A percentile compares a stretch with the other conserved stretches of the same genome.
phyloP scores from a whole-genome alignment of 1,284 basidiomycete genomes.

The Irpex rosettiformis region DNA sequence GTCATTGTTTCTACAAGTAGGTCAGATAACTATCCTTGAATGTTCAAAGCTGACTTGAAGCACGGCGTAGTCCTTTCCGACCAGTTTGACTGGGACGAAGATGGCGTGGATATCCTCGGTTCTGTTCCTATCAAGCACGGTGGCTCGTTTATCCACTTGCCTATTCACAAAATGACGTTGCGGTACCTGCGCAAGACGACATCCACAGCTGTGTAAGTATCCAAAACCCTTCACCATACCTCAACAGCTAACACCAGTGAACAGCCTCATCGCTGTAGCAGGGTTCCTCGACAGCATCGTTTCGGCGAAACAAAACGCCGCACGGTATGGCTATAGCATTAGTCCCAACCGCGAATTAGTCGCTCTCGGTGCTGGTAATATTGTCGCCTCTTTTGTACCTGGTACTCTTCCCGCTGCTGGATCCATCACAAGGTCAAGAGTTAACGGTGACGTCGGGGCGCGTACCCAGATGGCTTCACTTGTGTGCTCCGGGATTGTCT shows the following conservation, averaged over 20 bases:
- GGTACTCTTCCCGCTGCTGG: slow-evolving; percentile 89
- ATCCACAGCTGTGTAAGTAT: slow-evolving; percentile 69
- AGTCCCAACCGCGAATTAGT: slow-evolving; percentile 91
- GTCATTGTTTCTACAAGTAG: slow-evolving; percentile 79
- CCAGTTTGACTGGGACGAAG: slow-evolving; percentile 69
- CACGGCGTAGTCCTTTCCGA: slow-evolving; percentile 59
- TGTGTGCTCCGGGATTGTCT: slow-evolving; percentile 70
- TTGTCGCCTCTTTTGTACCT: slow-evolving; percentile 76
- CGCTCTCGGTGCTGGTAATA: slow-evolving; percentile 81
- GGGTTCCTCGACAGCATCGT: slow-evolving; percentile 84
- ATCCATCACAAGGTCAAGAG: slow-evolving; percentile 83
- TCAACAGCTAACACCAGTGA: neutral
- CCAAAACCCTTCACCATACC: neutral
- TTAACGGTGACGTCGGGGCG: slow-evolving; percentile 85
- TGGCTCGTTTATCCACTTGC: slow-evolving; percentile 62
- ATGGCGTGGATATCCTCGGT: slow-evolving; percentile 83
- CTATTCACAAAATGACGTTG: slow-evolving; percentile 56
- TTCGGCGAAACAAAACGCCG: slow-evolving; percentile 83
- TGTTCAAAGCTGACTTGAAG: neutral
- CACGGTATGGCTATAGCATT: slow-evolving; percentile 82
- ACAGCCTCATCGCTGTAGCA: slow-evolving; percentile 68
- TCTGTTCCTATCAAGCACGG: slow-evolving; percentile 62
- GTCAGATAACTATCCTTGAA: slow-evolving; percentile 26
- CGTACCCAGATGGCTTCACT: slow-evolving; percentile 87
- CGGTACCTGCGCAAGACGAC: slow-evolving; percentile 72